Evolutionary conservation across 73 alveolate species (phyloP).

Genomic region (Paramecium octaurelia): DNA sequence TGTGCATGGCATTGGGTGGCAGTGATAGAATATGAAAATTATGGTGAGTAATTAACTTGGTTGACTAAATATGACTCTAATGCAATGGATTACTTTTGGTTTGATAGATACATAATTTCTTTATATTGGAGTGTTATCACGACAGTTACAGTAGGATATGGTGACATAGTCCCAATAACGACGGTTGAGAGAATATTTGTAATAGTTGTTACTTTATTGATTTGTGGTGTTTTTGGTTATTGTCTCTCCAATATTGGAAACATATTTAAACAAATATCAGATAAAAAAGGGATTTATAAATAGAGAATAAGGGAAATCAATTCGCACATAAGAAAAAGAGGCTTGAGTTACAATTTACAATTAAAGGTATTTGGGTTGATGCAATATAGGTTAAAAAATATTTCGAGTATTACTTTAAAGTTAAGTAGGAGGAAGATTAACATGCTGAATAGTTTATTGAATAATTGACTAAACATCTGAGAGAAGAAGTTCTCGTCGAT

Average conservation of each 20-base stretch:
- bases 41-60: conserved; percentile 56
- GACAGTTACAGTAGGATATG: conserved; percentile 83
- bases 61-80: neutral
- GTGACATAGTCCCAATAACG: conserved; percentile 80
- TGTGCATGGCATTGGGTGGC: conserved; percentile 62
- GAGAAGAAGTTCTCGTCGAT: neutral
- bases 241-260: conserved; percentile 51
- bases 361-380: neutral
- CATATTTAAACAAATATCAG: conserved; percentile 9
- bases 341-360: neutral
- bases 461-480: neutral
- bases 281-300: neutral
- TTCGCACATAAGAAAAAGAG: neutral
- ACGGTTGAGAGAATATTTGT: conserved; percentile 73
- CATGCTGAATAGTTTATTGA: neutral
- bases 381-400: neutral
- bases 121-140: conserved; percentile 83
- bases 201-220: conserved; percentile 56
- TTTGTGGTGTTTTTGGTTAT: conserved; percentile 63
- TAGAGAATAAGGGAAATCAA: neutral
- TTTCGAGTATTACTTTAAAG: conserved; percentile 26
- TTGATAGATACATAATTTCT: conserved; percentile 70
- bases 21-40: conserved; percentile 16
- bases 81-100: conserved; percentile 45
- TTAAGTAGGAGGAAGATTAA: neutral